These are phyloP conservation scores for Pyracantha coccinea DNA, from an alignment of 331 rosid genomes.

Conservation along the genomic window DNA sequence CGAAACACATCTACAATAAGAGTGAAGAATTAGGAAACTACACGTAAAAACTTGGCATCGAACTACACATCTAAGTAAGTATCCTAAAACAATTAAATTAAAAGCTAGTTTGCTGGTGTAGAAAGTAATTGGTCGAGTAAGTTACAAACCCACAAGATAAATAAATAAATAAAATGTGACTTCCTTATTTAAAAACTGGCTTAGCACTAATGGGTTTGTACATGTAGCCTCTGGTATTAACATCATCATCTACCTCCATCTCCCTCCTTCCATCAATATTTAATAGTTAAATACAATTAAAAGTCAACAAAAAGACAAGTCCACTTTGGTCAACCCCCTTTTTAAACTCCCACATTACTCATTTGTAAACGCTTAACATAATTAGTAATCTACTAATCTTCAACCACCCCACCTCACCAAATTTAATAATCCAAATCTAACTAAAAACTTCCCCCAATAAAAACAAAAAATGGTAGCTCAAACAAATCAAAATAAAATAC, in stretches of 20 bases:
- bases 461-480: neutral
- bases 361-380: constrained; percentile 17
- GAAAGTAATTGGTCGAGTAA: neutral
- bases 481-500: too few relatives aligned
- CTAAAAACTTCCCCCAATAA: neutral
- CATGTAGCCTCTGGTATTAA: too few relatives aligned
- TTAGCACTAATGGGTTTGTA: neutral
- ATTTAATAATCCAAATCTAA: neutral
- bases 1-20: neutral
- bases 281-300: neutral
- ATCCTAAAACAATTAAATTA: too few relatives aligned
- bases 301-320: constrained; percentile 18
- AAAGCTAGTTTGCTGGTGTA: neutral
- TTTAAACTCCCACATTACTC: constrained; percentile 1
- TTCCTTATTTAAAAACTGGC: neutral
- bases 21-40: neutral
- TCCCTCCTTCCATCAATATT: neutral
- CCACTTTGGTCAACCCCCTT: constrained; percentile 14
- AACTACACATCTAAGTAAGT: neutral
- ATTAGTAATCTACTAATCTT: neutral
- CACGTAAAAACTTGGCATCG: neutral
- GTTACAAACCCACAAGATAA: neutral
- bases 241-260: constrained; percentile 3
- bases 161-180: neutral
- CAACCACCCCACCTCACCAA: constrained; percentile 33